phyloP scores from a whole-genome alignment of 768 basidiomycete species.

The Tylopilus sp. region DNA sequence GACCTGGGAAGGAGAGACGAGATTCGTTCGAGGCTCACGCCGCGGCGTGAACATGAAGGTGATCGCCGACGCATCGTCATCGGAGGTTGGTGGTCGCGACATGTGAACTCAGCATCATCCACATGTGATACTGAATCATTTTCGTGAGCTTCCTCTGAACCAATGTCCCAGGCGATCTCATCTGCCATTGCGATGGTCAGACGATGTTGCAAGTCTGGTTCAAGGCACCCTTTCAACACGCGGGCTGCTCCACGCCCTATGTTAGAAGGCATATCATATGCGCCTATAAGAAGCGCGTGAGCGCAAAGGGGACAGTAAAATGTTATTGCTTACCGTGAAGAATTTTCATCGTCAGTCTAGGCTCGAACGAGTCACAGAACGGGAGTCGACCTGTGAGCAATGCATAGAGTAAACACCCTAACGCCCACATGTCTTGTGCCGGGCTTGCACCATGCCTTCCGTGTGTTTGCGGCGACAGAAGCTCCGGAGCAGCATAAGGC shows the following conservation, averaged over 20 bases:
- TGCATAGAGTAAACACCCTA: conserved; percentile 86
- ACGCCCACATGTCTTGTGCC: conserved; percentile 93
- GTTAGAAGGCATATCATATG: conserved; percentile 52
- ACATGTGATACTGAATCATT: conserved; percentile 23
- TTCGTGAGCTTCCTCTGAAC: conserved; percentile 55
- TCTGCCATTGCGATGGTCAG: conserved; percentile 85
- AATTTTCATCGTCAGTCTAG: conserved; percentile 89
- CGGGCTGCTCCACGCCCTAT: conserved; percentile 61
- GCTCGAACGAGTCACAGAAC: conserved; percentile 87
- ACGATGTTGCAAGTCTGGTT: conserved; percentile 53
- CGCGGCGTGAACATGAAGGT: conserved; percentile 31
- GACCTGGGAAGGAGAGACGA: conserved; percentile 41
- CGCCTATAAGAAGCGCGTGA: conserved; percentile 41
- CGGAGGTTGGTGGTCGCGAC: conserved; percentile 15
- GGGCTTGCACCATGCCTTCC: conserved; percentile 45
- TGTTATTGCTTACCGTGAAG: conserved; percentile 58
- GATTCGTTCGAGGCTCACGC: conserved; percentile 10
- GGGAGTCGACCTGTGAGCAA: conserved; percentile 84
- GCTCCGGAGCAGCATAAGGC: conserved; percentile 88
- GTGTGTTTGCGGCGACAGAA: conserved; percentile 59
- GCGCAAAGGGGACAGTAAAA: background rate
- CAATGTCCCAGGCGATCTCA: conserved; percentile 77
- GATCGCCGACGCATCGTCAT: conserved; percentile 17
- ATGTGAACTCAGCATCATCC: conserved; percentile 28
- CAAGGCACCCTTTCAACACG: conserved; percentile 78